These are phyloP conservation scores for Reticulascus tulasneorum DNA, from an alignment of 2,329 filamentous ascomycete species.

Conservation along the genomic window DNA sequence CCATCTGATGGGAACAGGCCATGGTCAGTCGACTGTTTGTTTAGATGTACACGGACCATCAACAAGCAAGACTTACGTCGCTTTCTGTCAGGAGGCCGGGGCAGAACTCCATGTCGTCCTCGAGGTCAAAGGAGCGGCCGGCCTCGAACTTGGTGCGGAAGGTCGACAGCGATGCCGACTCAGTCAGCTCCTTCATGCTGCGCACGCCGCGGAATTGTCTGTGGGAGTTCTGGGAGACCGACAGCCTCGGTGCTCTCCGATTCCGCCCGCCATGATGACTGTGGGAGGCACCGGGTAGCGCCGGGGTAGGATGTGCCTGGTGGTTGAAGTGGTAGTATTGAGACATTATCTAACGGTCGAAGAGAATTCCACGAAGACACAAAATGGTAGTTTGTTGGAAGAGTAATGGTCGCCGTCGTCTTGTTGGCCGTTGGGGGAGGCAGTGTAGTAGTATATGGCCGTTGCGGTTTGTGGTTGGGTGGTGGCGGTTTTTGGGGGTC, in stretches of 20 bases:
- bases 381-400: constrained; percentile 3
- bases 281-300: constrained; percentile 57
- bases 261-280: constrained; percentile 81
- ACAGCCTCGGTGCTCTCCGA: constrained; percentile 76
- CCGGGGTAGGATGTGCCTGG: constrained; percentile 53
- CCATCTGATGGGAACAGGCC: constrained; percentile 57
- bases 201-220: constrained; percentile 83
- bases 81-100: constrained; percentile 87
- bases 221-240: constrained; percentile 76
- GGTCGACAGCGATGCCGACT: constrained; percentile 68
- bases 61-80: constrained; percentile 64
- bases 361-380: constrained; percentile 1
- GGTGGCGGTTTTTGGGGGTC: constrained; percentile 8
- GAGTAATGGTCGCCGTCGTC: constrained; percentile 1
- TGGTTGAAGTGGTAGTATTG: constrained; percentile 62
- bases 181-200: constrained; percentile 80
- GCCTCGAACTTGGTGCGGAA: constrained; percentile 90
- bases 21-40: constrained; percentile 16
- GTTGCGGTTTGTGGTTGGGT: background rate
- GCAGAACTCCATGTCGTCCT: constrained; percentile 95
- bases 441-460: too few relatives aligned
- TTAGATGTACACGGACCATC: background rate
- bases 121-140: constrained; percentile 88
- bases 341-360: constrained; percentile 47
- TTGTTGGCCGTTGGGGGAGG: constrained; percentile 9